Evolutionary conservation across 352 stramenopile species (phyloP), one percentile per base, ranked within the genome.

Genomic region (Phytophthora pini): DNA sequence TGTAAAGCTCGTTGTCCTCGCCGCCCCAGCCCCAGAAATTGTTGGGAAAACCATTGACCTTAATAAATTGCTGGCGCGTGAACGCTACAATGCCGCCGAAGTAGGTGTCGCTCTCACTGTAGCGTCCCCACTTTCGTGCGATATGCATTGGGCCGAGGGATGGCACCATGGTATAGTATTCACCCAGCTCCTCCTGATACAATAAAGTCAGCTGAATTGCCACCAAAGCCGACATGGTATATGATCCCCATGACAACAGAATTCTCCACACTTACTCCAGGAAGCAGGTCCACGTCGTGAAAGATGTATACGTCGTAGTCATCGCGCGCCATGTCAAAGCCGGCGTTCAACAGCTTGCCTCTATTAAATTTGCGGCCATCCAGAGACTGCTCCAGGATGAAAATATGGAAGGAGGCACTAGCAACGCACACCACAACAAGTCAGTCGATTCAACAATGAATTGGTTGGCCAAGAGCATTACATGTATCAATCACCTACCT

Each of bases 281-380:
- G 97, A 22, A 99, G 68, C 47, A 99, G 69, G 71, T 99, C 97
- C 20, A 99, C 97, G 66, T 99, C 97, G 65, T 99, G 97, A 70
- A 99, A 98, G 52, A 98, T 89, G 65, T 98, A 98, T 11, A 84
- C 63, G 50, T 89, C 80, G 61, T 83, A 94, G 50, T 89, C 83
- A 49, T 97, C 80, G 34, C 68, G 68, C 9, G 95, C 88, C 46
- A 97, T 81, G 68, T 98, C 86, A 72, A 97, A 98, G 39, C 97
- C 97, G 61, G 97, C 96, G 70, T 99, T 99, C 10, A 99, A 80
- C 24, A 99, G 76, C 74, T 99, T 98, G 22, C 97, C 97, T 38
- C 96, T 87, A 73, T 99, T 99, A 82, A 99, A 99, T 82, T 98
- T 99, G 13, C 92, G 81, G 6, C 81, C 74, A 68, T 98, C 96